A percentile compares a stretch with the other conserved stretches of the same genome.
phyloP scores from a whole-genome alignment of 2,329 filamentous ascomycete genomes.

The Reticulascus tulasneorum region DNA sequence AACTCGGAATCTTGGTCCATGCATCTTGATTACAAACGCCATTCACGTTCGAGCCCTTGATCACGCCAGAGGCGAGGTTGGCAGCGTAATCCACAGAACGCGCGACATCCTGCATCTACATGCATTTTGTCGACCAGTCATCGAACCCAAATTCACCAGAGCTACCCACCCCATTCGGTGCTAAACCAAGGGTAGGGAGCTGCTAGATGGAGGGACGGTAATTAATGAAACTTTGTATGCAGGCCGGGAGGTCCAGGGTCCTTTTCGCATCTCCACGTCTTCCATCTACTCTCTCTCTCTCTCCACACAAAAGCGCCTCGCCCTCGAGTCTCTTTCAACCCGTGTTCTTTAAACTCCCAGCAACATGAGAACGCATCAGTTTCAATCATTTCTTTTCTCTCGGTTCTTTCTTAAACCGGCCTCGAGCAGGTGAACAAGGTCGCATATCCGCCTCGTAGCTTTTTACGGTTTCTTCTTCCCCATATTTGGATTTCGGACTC shows the following conservation, averaged over 20 bases:
- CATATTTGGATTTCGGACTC: constrained; percentile 9
- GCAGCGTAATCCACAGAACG: constrained; percentile 11
- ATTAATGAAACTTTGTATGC: constrained; percentile 13
- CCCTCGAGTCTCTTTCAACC: constrained; percentile 7
- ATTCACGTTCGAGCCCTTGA: constrained; percentile 4
- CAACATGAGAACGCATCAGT: constrained; percentile 1
- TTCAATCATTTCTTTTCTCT: too few species aligned
- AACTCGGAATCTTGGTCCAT: constrained; percentile 2
- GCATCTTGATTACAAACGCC: constrained; percentile 11
- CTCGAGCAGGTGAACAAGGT: too few species aligned
- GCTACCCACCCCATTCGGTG: constrained; percentile 10
- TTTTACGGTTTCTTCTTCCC: too few species aligned
- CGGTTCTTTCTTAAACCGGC: too few species aligned
- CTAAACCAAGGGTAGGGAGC: constrained; percentile 13
- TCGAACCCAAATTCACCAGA: constrained; percentile 4
- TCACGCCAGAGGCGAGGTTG: constrained; percentile 15
- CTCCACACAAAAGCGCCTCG: too few species aligned
- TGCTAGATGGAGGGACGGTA: constrained; percentile 9
- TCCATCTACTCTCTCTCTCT: constrained; percentile 7
- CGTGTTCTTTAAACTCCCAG: constrained; percentile 8
- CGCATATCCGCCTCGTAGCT: too few species aligned
- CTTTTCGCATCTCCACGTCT: constrained; percentile 9
- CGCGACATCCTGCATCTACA: constrained; percentile 9
- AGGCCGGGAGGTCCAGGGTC: constrained; percentile 9
- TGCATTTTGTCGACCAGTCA: constrained; percentile 11